phyloP scores from a whole-genome alignment of 345 rosid species.

The sweet orange (Citrus sinensis) region DVS_A1.0 CM039162.1:1607001-1607500 shows the following conservation, averaged over 20 bases:
- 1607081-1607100: too few species aligned
- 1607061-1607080: too few species aligned
- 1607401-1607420: conserved; percentile 60
- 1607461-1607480: conserved; percentile 43
- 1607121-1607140: too few species aligned
- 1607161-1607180: conserved; percentile 50
- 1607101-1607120: too few species aligned
- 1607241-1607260: conserved; percentile 75
- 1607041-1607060: too few species aligned
- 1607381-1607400: conserved; percentile 27
- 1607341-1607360: conserved; percentile 50
- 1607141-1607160: too few species aligned
- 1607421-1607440: conserved; percentile 34
- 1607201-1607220: conserved; percentile 75
- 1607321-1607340: not conserved
- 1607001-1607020: too few species aligned
- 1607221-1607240: conserved; percentile 76
- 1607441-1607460: conserved; percentile 11
- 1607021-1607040: too few species aligned
- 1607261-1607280: not conserved
- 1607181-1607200: conserved; percentile 60
- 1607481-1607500: conserved; percentile 62
- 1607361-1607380: conserved; percentile 50
- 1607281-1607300: too few species aligned
- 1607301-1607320: not conserved